Conservation (phyloP, 78 protist species). For the Isochrysis galbana region DNA sequence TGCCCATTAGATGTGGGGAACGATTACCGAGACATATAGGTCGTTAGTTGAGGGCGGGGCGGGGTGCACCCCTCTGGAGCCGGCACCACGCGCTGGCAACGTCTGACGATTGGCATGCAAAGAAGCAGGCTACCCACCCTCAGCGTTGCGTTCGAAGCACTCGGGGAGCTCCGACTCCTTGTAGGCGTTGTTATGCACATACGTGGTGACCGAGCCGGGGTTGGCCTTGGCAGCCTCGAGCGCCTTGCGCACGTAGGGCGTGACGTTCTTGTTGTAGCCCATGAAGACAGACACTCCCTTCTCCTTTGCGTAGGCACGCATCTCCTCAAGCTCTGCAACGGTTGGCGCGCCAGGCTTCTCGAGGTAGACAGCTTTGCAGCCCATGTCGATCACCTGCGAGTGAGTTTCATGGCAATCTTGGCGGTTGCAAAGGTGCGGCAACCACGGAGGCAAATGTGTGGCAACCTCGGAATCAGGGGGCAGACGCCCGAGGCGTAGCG, state of each 20-base stretch:
- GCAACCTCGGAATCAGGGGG: no score
- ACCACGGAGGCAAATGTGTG: no score
- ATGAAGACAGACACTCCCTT: not conserved
- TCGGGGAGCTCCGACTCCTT: not conserved
- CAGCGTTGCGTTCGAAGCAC: slow-evolving; percentile 17
- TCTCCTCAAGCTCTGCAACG: not conserved
- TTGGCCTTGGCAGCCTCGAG: not conserved
- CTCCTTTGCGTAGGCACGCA: not conserved
- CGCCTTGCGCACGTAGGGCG: not conserved
- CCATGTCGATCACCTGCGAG: not conserved
- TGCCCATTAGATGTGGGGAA: not conserved
- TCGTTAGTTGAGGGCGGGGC: no score
- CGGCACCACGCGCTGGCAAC: no score
- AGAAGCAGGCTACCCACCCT: no score
- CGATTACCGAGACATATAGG: no score
- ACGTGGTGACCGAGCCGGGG: not conserved
- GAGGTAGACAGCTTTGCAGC: not conserved
- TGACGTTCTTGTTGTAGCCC: slow-evolving; percentile 19
- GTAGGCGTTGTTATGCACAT: not conserved
- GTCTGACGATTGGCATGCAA: no score
- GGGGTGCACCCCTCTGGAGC: no score
- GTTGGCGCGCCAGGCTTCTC: slow-evolving; percentile 22
- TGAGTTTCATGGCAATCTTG: no score
- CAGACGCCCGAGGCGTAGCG: no score
- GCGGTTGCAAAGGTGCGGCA: no score